Base-by-base conservation (phyloP, 805 yeast genomes). In the Starmerella geochares region DNA sequence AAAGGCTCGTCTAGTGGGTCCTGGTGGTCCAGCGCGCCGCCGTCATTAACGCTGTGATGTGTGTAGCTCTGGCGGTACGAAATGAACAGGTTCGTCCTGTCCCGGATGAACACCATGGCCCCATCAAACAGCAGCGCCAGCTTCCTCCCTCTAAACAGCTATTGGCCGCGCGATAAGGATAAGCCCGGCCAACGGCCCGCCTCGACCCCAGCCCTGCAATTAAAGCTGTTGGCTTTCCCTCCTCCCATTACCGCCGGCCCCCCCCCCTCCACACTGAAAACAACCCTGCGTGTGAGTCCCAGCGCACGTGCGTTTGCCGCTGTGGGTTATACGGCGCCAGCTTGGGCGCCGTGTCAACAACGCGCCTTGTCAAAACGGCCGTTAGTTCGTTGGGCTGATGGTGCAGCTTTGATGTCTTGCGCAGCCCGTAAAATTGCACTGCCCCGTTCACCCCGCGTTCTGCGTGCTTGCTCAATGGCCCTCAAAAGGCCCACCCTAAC, bases 1-100 rank as follows among this genome's bases (percentile, higher is more conserved):
- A 81, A 71, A 20, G 81, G 81, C 60, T 74, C 79, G 60, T 78
- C 83, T 13, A 16, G 13, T 23, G 38, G 70, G 51, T 74, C 72
- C 20, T 68, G 61, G 49, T 58, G 48, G 53, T 52, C 50, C 10
- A 17, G 23, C 21, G 33, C 13, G 53, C 48, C 52, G 53, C 35
- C 41, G 46, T 11, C 39, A 40, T 37, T 33, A 48, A 54, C 49
- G 20, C 69, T 68, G 54, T 74, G 77, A 57, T 87, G 87, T 0
- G 95, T 94, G 50, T 81, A 82, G 10, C 97, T 87, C 52, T 92
- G 78, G 55, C 98, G 78, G 63, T 84, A 90, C 41, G 96, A 86
- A 20, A 87, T 70, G 65, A 74, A 90, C 56, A 90, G 73, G 62
- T 88, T 90, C n/a, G 98, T 92, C 64, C 96, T 74, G 67, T 92